Conservation (phyloP, 2,329 filamentous ascomycete species). For the Penicillium occitanis region DNA sequence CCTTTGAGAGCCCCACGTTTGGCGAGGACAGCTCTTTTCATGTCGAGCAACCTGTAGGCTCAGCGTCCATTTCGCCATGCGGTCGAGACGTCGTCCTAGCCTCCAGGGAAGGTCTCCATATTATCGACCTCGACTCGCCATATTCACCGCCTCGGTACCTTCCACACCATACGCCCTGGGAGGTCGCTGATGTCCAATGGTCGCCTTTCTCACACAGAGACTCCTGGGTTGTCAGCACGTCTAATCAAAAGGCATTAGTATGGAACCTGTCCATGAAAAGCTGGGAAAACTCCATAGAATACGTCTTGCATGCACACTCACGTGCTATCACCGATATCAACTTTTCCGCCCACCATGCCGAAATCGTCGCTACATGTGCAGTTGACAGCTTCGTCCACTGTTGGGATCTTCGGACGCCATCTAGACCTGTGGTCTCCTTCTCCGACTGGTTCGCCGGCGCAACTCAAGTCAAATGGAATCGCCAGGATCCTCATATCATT, state of each 20-base stretch:
- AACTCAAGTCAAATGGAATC: constrained; percentile 93
- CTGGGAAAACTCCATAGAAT: constrained; percentile 78
- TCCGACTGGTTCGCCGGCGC: constrained; percentile 93
- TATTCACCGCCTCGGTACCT: constrained; percentile 83
- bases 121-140: constrained; percentile 87
- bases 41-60: constrained; percentile 76
- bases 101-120: constrained; percentile 83
- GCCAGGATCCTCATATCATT: constrained; percentile 79
- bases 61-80: constrained; percentile 88
- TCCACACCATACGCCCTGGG: constrained; percentile 85
- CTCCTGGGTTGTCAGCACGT: constrained; percentile 91
- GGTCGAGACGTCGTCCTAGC: constrained; percentile 88
- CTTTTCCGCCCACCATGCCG: constrained; percentile 89
- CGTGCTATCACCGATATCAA: constrained; percentile 95
- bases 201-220: constrained; percentile 86
- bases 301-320: constrained; percentile 80
- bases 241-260: constrained; percentile 89
- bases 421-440: constrained; percentile 73
- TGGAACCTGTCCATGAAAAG: constrained; percentile 79
- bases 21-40: constrained; percentile 80
- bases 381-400: constrained; percentile 91
- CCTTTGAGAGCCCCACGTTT: constrained; percentile 84
- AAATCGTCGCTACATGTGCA: constrained; percentile 83
- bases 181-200: constrained; percentile 95
- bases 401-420: constrained; percentile 79